Evolutionary conservation across 2,329 filamentous ascomycete species (phyloP).

Genomic region (Penicillium sp.): DNA sequence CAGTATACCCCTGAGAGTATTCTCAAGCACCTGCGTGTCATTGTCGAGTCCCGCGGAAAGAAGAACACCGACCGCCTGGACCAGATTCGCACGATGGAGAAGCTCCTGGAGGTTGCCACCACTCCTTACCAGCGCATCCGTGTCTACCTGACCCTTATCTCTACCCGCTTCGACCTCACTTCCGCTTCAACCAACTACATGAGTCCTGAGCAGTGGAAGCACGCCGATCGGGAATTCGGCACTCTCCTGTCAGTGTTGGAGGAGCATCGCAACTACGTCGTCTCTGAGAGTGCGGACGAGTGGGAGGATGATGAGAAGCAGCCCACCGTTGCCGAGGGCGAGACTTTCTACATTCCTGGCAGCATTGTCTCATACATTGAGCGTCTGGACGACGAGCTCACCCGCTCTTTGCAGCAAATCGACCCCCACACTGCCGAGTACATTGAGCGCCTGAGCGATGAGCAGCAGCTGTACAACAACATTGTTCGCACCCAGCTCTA

Average conservation of each 20-base stretch:
- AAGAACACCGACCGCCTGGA: slow-evolving; percentile 96
- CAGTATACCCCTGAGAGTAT: slow-evolving; percentile 97
- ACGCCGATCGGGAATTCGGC: slow-evolving; percentile 80
- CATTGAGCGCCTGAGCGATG: slow-evolving; percentile 89
- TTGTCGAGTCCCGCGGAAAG: slow-evolving; percentile 93
- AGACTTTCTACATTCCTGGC: slow-evolving; percentile 86
- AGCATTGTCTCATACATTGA: slow-evolving; percentile 93
- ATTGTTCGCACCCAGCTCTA: slow-evolving; percentile 86
- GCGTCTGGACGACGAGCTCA: slow-evolving; percentile 93
- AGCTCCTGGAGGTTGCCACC: slow-evolving; percentile 79
- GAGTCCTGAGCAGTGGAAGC: slow-evolving; percentile 95
- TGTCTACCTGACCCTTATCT: slow-evolving; percentile 84
- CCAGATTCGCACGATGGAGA: slow-evolving; percentile 97
- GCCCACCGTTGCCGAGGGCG: slow-evolving; percentile 65
- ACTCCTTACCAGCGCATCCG: slow-evolving; percentile 93
- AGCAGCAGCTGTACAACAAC: slow-evolving; percentile 84
- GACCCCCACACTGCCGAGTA: slow-evolving; percentile 99
- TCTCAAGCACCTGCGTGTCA: slow-evolving; percentile 88
- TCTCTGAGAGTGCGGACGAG: slow-evolving; percentile 89
- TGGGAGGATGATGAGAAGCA: slow-evolving; percentile 99
- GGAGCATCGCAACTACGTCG: slow-evolving; percentile 71
- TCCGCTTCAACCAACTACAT: slow-evolving; percentile 71
- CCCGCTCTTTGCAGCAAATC: slow-evolving; percentile 92
- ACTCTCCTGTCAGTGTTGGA: slow-evolving; percentile 75
- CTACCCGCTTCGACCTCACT: slow-evolving; percentile 88